Conservation (phyloP, 1,284 basidiomycete genomes). For the Ceraceosorus guamensis region DNA sequence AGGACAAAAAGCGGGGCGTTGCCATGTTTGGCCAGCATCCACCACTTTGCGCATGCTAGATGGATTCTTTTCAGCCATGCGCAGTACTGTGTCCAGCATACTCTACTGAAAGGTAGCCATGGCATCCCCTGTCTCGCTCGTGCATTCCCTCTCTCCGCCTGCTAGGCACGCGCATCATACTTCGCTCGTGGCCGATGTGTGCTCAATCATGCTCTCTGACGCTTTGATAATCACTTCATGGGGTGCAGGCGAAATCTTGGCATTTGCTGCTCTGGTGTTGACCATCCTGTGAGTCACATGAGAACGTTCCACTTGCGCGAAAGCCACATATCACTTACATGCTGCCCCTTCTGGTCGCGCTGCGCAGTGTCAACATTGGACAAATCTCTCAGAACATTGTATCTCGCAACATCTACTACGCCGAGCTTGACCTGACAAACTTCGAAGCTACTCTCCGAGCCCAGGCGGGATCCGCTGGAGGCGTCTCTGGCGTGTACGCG, state of each 20-base stretch:
- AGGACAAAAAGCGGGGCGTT: too few relatives aligned
- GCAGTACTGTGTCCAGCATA: too few relatives aligned
- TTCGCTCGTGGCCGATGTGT: too few relatives aligned
- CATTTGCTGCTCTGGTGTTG: conserved; percentile 39
- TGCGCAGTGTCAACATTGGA: conserved; percentile 18
- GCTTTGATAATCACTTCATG: too few relatives aligned
- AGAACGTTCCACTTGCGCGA: not conserved
- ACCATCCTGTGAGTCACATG: conserved; percentile 19
- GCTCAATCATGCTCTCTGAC: too few relatives aligned
- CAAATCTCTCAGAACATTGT: conserved; percentile 45
- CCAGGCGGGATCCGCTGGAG: conserved; percentile 1
- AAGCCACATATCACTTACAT: not conserved
- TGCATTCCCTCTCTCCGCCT: too few relatives aligned
- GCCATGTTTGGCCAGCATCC: too few relatives aligned
- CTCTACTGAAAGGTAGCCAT: too few relatives aligned
- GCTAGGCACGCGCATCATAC: too few relatives aligned
- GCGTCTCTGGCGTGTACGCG: conserved; percentile 24
- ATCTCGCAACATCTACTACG: conserved; percentile 37
- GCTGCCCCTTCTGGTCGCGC: not conserved
- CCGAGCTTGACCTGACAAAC: conserved; percentile 18
- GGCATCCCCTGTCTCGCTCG: too few relatives aligned
- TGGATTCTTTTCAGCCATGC: too few relatives aligned
- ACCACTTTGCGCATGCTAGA: too few relatives aligned
- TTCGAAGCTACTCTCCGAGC: conserved; percentile 18
- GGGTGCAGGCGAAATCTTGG: conserved; percentile 25